Evolutionary conservation across 805 yeast species (phyloP), one percentile per base, ranked within the genome.

Genomic region (Suhomyces emberorum): DNA sequence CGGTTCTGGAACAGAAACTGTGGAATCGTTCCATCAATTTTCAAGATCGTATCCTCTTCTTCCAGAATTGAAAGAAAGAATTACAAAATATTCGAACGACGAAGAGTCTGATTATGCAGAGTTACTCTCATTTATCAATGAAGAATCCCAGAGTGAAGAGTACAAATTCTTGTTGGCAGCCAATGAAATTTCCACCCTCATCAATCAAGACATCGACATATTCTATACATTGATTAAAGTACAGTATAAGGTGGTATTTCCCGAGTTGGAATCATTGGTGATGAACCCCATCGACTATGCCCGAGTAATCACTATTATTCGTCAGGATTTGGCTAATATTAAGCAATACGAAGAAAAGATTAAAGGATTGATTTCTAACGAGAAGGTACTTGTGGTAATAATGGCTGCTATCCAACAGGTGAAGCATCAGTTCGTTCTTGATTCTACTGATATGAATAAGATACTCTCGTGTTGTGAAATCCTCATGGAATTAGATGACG

Each of bases 231-330:
- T 73, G 34, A 59, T 83, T 24, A 74, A 69, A 32, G 52, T 69
- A 0, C 67, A 70, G 17, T 88, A 87, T 50, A 59, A 67, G 7
- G 67, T 72, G 3, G 73, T 81, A 12, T 88, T 87, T 59, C 80
- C 85, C 0, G 96, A 88, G 49, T 61, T 88, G 33, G 83, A 73
- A 16, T 62, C 79, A 0, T 60, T 88, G 25, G 69, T 86, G 1
- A 63, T 77, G 8, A 75, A 76, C 40, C 80, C 91, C 0, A 53
- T 74, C 0, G 81, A 80, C 38, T 88, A 78, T 57, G 76, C 83
- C 7, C 62, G 62, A 18, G 62, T 79, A 1, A 70, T 83, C 2
- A 44, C 57, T 23, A 46, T 73, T 1, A 57, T 87, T 2, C 78
- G 81, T 22, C 77, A 73, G 41, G 70, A 70, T 27, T 52, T 74